Evolutionary conservation across 495 filamentous ascomycete genomes (phyloP).

Genomic region (Talaromyces ruber): DNA sequence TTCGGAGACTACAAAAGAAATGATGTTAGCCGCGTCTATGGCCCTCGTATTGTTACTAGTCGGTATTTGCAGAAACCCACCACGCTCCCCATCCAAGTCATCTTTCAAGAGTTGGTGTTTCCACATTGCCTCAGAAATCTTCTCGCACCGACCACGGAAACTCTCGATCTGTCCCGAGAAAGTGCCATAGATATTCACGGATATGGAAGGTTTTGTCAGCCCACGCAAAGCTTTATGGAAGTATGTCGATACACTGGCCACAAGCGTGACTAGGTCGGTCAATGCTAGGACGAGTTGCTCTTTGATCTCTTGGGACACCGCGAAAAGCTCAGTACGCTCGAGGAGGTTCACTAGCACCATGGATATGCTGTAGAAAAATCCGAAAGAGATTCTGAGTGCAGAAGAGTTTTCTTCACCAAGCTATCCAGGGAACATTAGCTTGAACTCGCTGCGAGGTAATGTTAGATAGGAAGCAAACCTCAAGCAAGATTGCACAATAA

Average conservation of each 20-base stretch:
- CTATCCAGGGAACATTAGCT: conserved; percentile 7
- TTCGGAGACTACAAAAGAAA: conserved; percentile 10
- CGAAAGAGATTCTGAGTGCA: conserved; percentile 24
- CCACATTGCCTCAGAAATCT: conserved; percentile 27
- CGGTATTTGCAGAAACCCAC: conserved; percentile 7
- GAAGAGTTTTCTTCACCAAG: conserved; percentile 25
- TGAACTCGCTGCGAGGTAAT: background rate
- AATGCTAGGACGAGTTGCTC: conserved; percentile 28
- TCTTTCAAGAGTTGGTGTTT: conserved; percentile 23
- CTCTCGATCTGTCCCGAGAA: conserved; percentile 23
- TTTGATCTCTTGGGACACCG: conserved; percentile 29
- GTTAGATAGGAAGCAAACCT: conserved; percentile 16
- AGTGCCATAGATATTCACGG: conserved; percentile 23
- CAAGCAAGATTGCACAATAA: conserved; percentile 27
- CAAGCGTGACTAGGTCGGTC: conserved; percentile 26
- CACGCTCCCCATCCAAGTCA: conserved; percentile 13
- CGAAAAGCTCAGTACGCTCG: conserved; percentile 25
- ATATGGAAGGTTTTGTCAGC: conserved; percentile 17
- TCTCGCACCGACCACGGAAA: conserved; percentile 23
- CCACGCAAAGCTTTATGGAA: conserved; percentile 19
- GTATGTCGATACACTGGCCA: conserved; percentile 21
- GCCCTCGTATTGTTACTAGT: too few species aligned
- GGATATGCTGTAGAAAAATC: conserved; percentile 27
- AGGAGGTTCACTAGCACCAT: conserved; percentile 23
- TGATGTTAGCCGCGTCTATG: background rate